Evolutionary conservation across 352 stramenopile genomes (phyloP).

Genomic region (Blastocystis sp.): DNA sequence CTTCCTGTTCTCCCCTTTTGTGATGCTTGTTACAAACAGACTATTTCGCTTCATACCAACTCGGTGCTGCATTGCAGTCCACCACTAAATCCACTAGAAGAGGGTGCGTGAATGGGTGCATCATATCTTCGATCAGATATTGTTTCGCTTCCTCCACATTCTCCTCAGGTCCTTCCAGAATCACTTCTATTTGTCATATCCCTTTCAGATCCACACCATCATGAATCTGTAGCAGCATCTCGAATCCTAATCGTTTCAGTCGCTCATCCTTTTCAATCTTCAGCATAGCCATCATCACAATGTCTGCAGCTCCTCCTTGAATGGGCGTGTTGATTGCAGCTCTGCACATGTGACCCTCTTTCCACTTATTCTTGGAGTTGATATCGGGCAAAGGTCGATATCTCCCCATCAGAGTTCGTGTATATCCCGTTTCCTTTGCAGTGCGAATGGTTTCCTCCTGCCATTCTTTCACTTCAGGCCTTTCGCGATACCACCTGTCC

Average conservation of each 20-base stretch:
- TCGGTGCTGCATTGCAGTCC: conserved; percentile 87
- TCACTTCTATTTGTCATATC: conserved; percentile 87
- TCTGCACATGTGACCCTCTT: conserved; percentile 77
- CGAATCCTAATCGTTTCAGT: conserved; percentile 86
- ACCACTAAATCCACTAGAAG: conserved; percentile 81
- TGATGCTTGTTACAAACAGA: not conserved
- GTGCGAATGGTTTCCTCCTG: conserved; percentile 84
- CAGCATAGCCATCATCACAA: conserved; percentile 99
- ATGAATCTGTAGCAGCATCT: conserved; percentile 86
- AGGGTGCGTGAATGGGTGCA: conserved; percentile 86
- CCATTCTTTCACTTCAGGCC: conserved; percentile 76
- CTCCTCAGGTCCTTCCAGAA: conserved; percentile 94
- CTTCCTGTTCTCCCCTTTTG: not conserved
- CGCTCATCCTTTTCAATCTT: conserved; percentile 84
- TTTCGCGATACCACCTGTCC: conserved; percentile 90
- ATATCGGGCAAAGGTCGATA: conserved; percentile 90
- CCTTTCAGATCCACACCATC: not conserved
- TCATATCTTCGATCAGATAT: conserved; percentile 84
- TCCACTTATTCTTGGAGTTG: conserved; percentile 67
- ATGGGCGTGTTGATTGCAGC: conserved; percentile 99
- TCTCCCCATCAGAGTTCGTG: conserved; percentile 89
- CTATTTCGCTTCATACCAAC: conserved; percentile 99
- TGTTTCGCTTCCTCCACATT: conserved; percentile 81
- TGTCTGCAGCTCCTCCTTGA: conserved; percentile 89
- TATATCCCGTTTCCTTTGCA: conserved; percentile 74